Evolutionary conservation across 2,329 filamentous ascomycete genomes (phyloP).

Genomic region (Clonostachys solani): DNA sequence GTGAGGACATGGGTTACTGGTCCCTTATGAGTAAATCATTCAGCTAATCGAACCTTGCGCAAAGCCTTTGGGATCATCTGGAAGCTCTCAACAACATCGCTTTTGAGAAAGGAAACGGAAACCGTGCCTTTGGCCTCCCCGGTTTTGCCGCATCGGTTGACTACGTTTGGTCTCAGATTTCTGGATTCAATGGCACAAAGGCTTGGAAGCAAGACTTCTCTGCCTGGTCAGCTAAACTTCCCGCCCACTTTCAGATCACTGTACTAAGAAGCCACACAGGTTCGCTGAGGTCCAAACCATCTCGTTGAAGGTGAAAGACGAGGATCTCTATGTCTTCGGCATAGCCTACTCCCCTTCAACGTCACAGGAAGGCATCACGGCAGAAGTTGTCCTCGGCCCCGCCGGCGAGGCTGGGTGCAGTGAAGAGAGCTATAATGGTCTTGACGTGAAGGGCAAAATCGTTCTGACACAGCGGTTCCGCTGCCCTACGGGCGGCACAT

Average conservation of each 20-base stretch:
- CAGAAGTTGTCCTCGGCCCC: slow-evolving; percentile 17
- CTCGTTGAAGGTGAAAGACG: slow-evolving; percentile 17
- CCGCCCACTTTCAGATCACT: too few relatives aligned
- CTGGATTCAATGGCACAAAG: slow-evolving; percentile 24
- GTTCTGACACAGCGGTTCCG: slow-evolving; percentile 21
- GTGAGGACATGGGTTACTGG: neutral
- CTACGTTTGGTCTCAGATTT: slow-evolving; percentile 39
- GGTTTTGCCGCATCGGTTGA: slow-evolving; percentile 44
- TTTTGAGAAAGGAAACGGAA: slow-evolving; percentile 38
- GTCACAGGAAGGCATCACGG: slow-evolving; percentile 17
- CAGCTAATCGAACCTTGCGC: neutral
- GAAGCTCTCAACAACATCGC: slow-evolving; percentile 40
- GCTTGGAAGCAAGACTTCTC: slow-evolving; percentile 45
- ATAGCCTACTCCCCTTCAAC: slow-evolving; percentile 23
- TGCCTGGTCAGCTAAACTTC: slow-evolving; percentile 18
- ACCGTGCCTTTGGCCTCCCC: slow-evolving; percentile 46
- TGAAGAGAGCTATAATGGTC: slow-evolving; percentile 13
- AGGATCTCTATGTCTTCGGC: slow-evolving; percentile 15
- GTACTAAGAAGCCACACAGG: too few relatives aligned
- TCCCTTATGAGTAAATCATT: neutral
- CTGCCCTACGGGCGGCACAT: slow-evolving; percentile 20
- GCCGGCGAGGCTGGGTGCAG: slow-evolving; percentile 16
- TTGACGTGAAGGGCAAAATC: slow-evolving; percentile 20
- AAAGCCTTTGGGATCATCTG: slow-evolving; percentile 36
- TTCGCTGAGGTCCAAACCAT: slow-evolving; percentile 22